These are phyloP conservation scores for Cornus florida DNA, from an alignment of 148 eudicot genomes.

Conservation along the genomic window DNA sequence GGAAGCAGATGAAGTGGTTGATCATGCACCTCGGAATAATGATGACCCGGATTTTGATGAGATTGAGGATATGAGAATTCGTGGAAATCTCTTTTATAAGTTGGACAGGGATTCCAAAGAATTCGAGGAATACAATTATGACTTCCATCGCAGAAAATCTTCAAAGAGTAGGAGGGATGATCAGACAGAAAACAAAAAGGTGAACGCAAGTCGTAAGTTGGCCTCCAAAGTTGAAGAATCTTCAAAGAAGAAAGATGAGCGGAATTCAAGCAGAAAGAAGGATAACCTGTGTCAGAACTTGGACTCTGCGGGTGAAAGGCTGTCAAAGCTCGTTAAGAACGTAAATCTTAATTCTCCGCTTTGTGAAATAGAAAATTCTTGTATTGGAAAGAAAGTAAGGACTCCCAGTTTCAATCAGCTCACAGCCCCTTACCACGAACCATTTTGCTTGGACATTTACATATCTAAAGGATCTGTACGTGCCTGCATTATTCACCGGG, in stretches of 20 bases:
- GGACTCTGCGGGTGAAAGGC: slow-evolving; percentile 23
- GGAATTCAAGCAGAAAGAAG: slow-evolving; percentile 22
- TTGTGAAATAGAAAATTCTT: not conserved
- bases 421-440: slow-evolving; percentile 89
- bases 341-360: slow-evolving; percentile 21
- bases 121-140: slow-evolving; percentile 77
- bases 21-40: slow-evolving; percentile 7
- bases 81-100: slow-evolving; percentile 72
- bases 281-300: not conserved
- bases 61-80: slow-evolving; percentile 82
- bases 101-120: slow-evolving; percentile 76
- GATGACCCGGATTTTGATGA: slow-evolving; percentile 61
- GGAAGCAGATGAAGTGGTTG: slow-evolving; percentile 29
- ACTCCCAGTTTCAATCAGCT: slow-evolving; percentile 77
- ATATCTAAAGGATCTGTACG: slow-evolving; percentile 84
- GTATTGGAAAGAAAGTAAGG: slow-evolving; percentile 50
- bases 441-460: slow-evolving; percentile 82
- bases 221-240: slow-evolving; percentile 18
- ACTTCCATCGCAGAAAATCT: slow-evolving; percentile 64
- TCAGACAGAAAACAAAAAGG: slow-evolving; percentile 29
- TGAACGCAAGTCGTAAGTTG: slow-evolving; percentile 12
- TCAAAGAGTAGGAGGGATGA: slow-evolving; percentile 24
- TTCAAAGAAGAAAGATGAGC: slow-evolving; percentile 26
- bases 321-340: slow-evolving; percentile 29
- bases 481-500: slow-evolving; percentile 86